phyloP scores from a whole-genome alignment of 306 rosid genomes.

The Cucurbita moschata region DNA sequence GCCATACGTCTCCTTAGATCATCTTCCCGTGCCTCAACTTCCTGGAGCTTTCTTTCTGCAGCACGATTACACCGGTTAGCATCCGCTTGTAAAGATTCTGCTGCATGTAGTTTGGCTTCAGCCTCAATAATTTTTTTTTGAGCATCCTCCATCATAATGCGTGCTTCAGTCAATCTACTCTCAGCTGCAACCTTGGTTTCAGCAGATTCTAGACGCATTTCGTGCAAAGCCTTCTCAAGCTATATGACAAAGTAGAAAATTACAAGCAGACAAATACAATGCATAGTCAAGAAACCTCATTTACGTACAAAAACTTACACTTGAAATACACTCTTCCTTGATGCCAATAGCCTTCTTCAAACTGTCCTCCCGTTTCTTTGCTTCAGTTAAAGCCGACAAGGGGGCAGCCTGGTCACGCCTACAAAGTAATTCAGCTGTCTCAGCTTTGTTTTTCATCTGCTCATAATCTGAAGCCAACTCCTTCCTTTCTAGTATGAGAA shows the following conservation, averaged over 20 bases:
- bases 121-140: slow-evolving; percentile 52
- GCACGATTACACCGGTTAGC: slow-evolving; percentile 43
- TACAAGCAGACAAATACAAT: neutral
- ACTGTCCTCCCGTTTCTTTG: slow-evolving; percentile 66
- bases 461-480: slow-evolving; percentile 53
- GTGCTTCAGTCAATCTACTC: slow-evolving; percentile 61
- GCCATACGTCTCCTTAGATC: slow-evolving; percentile 57
- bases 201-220: slow-evolving; percentile 85
- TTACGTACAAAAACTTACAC: slow-evolving; percentile 36
- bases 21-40: slow-evolving; percentile 91
- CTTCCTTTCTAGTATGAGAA: slow-evolving; percentile 73
- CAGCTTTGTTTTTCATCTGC: slow-evolving; percentile 39
- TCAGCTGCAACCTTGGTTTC: slow-evolving; percentile 88
- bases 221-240: slow-evolving; percentile 91
- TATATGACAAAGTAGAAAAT: slow-evolving; percentile 15
- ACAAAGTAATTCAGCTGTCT: slow-evolving; percentile 41
- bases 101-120: slow-evolving; percentile 51
- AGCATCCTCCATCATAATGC: slow-evolving; percentile 46
- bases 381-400: slow-evolving; percentile 49
- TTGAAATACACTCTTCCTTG: slow-evolving; percentile 85
- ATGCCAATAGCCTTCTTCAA: slow-evolving; percentile 61
- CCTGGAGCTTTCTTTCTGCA: slow-evolving; percentile 80
- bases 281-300: neutral
- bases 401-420: slow-evolving; percentile 53
- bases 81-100: slow-evolving; percentile 68